phyloP scores from a whole-genome alignment of 441 rosid species.

The Erodium texanum region DNA sequence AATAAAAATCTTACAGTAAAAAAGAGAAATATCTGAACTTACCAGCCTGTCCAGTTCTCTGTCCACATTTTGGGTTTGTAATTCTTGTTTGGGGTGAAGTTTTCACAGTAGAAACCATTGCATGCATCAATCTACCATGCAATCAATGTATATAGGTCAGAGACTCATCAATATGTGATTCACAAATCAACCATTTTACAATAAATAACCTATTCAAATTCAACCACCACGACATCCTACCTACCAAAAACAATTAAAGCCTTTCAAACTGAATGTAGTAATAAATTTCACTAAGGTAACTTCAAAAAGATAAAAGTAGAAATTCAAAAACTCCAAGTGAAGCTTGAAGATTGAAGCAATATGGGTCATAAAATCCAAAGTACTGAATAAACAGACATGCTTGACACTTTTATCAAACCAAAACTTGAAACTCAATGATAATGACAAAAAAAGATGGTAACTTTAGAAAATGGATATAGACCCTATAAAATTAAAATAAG shows the following conservation, averaged over 20 bases:
- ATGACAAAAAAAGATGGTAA: not conserved
- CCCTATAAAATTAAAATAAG: not conserved
- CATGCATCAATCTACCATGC: constrained; percentile 58
- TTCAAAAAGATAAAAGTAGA: not conserved
- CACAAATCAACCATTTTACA: not conserved
- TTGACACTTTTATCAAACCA: not conserved
- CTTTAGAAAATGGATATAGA: constrained; percentile 3
- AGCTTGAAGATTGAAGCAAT: constrained; percentile 1
- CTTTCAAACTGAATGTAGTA: not conserved
- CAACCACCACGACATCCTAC: not conserved
- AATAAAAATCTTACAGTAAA: not conserved
- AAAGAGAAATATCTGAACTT: constrained; percentile 7
- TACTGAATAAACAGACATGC: not conserved
- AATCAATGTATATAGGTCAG: constrained; percentile 4
- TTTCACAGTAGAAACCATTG: constrained; percentile 89
- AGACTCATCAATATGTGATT: not conserved
- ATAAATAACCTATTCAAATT: not conserved
- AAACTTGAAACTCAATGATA: not conserved
- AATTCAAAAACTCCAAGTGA: not conserved
- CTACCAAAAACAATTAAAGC: not conserved
- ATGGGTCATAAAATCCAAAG: not conserved
- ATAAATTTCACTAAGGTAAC: not conserved
- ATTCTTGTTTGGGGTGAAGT: constrained; percentile 71
- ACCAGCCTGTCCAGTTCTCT: constrained; percentile 93
- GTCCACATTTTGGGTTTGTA: constrained; percentile 89